Evolutionary conservation across 805 yeast genomes (phyloP), one percentile per base, ranked within the genome.

Genomic region (Diddensiella caesifluorescens): DNA sequence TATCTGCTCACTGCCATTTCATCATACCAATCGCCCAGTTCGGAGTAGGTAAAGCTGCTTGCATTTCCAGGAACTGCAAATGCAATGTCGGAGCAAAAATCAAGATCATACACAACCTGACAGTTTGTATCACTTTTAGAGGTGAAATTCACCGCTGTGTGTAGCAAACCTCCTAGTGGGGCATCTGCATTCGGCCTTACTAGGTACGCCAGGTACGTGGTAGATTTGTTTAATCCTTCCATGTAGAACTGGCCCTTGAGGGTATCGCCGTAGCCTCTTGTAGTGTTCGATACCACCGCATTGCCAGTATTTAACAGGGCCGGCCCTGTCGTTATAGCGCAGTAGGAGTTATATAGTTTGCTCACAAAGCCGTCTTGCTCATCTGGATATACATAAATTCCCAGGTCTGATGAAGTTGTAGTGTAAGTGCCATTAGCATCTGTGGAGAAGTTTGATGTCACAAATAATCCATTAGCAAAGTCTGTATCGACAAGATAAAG

Each of bases 1-100:
- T 74, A 90, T 7, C 75, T 55, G 0, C 60, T 57, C 13, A 56
- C 51, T 0, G 95, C 88, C 48, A 77, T 64, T 31, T 65, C 54
- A 56, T 90, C 96, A 56, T 87, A 90, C 15, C 74, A 54, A 0
- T 49, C 26, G 1, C 70, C 67, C 22, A 80, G 57, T 3, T 63
- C 63, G 26, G 56, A 57, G 2, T 52, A 46, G 2, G 62, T 60
- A 22, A 63, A 64, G 3, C 56, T 46, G 1, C 66, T 47, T 1
- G 74, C 55, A 38, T 65, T 65, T 4, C 69, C 68, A 0, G 97
- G 97, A 0, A 85, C 95, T 0, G 95, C 73, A 62, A 89, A 90
- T 1, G 95, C 92, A 19, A 90, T 94, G 35, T 76, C 74, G 22
- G 69, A 61, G 61, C 98, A 90, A 55, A 88, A 88, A 2, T 75